These are phyloP conservation scores for Chrysophaeum taylorii DNA, from an alignment of 352 stramenopile genomes.

Conservation along the genomic window DNA sequence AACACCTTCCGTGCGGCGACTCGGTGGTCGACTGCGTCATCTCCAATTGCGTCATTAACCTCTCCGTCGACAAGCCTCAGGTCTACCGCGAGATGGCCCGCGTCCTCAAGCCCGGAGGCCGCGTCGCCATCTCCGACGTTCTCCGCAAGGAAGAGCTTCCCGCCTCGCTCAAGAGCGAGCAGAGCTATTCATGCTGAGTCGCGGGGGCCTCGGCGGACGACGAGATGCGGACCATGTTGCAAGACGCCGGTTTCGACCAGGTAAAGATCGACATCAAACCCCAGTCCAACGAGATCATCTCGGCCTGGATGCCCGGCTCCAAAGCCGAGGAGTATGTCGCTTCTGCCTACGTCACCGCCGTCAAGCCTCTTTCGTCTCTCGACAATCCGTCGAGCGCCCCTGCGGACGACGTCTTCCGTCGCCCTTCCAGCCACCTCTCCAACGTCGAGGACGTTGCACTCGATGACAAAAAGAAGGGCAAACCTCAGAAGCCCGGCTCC, in stretches of 20 bases:
- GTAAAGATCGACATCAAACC: conserved; percentile 36
- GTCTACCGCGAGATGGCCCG: conserved; percentile 59
- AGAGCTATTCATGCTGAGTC: conserved; percentile 43
- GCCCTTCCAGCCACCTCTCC: no score
- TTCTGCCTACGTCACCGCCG: conserved; percentile 1
- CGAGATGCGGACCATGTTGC: conserved; percentile 30
- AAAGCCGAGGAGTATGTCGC: conserved; percentile 33
- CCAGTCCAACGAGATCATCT: conserved; percentile 34
- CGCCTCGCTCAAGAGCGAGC: conserved; percentile 25
- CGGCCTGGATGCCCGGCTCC: conserved; percentile 35
- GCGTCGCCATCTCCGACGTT: conserved; percentile 36
- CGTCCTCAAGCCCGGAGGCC: conserved; percentile 58
- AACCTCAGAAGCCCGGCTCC: no score
- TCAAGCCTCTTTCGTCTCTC: neutral
- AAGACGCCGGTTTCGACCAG: conserved; percentile 33
- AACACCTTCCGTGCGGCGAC: conserved; percentile 55
- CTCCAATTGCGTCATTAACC: conserved; percentile 72
- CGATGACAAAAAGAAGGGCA: no score
- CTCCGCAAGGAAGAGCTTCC: conserved; percentile 29
- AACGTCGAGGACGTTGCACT: no score
- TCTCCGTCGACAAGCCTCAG: conserved; percentile 60
- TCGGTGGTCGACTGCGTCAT: conserved; percentile 59
- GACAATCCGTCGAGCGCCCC: no score
- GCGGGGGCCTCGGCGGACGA: conserved; percentile 32
- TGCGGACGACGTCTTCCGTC: no score